phyloP scores from a whole-genome alignment of 2,329 filamentous ascomycete genomes.

The Claviceps africana region DNA sequence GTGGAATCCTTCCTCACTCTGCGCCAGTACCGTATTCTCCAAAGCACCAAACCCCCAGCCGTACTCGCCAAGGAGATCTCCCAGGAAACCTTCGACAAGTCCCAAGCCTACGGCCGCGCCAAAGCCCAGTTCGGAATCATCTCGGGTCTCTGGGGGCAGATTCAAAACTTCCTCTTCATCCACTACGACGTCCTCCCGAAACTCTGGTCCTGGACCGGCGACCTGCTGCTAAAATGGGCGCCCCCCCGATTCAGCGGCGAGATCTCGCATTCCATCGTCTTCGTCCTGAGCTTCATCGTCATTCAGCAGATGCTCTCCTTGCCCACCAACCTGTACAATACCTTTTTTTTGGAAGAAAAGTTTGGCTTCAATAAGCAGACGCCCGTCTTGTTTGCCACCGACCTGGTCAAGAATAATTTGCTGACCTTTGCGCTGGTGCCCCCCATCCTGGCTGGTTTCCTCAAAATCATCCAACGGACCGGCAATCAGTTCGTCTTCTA shows the following conservation, averaged over 20 bases:
- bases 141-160: constrained; percentile 67
- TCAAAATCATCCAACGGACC: constrained; percentile 87
- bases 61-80: constrained; percentile 81
- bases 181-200: constrained; percentile 83
- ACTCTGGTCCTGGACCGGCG: constrained; percentile 72
- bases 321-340: constrained; percentile 78
- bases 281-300: constrained; percentile 75
- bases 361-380: constrained; percentile 99
- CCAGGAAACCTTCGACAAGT: constrained; percentile 85
- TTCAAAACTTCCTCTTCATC: constrained; percentile 81
- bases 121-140: constrained; percentile 84
- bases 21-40: constrained; percentile 79
- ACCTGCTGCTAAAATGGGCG: constrained; percentile 57
- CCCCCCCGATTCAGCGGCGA: constrained; percentile 75
- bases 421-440: constrained; percentile 67
- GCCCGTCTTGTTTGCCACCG: constrained; percentile 69
- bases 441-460: constrained; percentile 81
- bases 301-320: constrained; percentile 68
- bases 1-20: constrained; percentile 81
- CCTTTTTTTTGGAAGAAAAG: constrained; percentile 89
- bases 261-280: constrained; percentile 85
- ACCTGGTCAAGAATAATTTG: constrained; percentile 82
- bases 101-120: constrained; percentile 87
- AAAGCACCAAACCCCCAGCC: constrained; percentile 66
- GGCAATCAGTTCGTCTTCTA: constrained; percentile 96